Conservation (phyloP, 2,329 filamentous ascomycete genomes). For the Penicillium griseofulvum region DNA sequence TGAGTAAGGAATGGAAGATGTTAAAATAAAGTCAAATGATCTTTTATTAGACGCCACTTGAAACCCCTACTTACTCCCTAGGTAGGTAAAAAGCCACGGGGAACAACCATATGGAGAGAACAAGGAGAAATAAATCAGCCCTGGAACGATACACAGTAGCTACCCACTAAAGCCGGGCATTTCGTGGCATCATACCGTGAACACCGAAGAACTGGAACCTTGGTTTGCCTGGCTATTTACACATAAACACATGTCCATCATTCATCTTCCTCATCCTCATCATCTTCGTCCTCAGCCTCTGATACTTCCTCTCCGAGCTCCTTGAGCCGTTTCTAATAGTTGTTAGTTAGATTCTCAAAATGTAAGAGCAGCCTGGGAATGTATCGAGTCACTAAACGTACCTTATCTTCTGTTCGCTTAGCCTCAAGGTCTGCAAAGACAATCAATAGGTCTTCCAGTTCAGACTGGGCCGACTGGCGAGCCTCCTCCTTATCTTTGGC, state of each 20-base stretch:
- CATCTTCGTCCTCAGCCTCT: slow-evolving; percentile 69
- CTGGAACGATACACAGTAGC: neutral
- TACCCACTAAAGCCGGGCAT: neutral
- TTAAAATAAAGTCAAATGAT: neutral
- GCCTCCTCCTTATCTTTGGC: slow-evolving; percentile 58
- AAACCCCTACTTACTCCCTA: neutral
- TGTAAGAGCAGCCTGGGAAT: neutral
- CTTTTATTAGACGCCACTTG: neutral
- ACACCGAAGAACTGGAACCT: neutral
- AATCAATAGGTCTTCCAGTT: slow-evolving; percentile 77
- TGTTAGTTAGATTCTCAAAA: slow-evolving; percentile 32
- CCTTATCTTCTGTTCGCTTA: slow-evolving; percentile 73
- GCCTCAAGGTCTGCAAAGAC: slow-evolving; percentile 79
- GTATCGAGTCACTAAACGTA: slow-evolving; percentile 39
- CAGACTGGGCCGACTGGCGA: slow-evolving; percentile 63
- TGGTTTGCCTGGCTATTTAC: slow-evolving; percentile 8
- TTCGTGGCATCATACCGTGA: neutral
- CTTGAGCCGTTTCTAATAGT: slow-evolving; percentile 56
- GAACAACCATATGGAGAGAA: neutral
- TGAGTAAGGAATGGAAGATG: neutral
- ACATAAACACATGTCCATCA: slow-evolving; percentile 31
- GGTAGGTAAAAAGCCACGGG: neutral
- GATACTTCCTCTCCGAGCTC: slow-evolving; percentile 69
- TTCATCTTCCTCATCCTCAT: slow-evolving; percentile 55
- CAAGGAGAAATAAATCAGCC: neutral